phyloP scores from a whole-genome alignment of 345 rosid genomes.

The Punica granatum region DNA sequence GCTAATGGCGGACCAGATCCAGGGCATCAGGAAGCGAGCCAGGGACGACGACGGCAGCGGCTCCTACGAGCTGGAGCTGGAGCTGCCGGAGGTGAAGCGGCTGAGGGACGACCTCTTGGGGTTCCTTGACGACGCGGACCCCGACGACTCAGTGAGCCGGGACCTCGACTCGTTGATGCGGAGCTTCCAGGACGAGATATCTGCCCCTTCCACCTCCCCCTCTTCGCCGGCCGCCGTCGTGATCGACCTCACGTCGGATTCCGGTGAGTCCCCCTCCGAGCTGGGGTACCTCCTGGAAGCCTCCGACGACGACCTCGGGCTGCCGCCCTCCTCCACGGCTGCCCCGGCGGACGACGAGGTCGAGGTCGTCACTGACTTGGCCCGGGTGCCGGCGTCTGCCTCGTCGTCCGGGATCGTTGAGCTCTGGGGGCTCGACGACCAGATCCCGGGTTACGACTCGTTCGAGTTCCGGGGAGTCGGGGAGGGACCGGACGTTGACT shows the following conservation, averaged over 20 bases:
- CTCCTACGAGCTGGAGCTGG: slow-evolving; percentile 22
- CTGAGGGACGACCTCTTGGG: slow-evolving; percentile 34
- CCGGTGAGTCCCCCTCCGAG: slow-evolving; percentile 31
- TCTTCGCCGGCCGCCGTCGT: not conserved
- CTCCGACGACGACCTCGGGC: slow-evolving; percentile 47
- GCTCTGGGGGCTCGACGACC: slow-evolving; percentile 29
- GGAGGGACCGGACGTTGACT: slow-evolving; percentile 7
- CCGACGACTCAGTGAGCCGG: slow-evolving; percentile 16
- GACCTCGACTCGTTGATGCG: slow-evolving; percentile 39
- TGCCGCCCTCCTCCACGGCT: slow-evolving; percentile 30
- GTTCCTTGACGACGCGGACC: slow-evolving; percentile 22
- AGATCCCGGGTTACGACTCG: slow-evolving; percentile 26
- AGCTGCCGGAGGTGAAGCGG: slow-evolving; percentile 32
- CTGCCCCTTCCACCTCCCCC: slow-evolving; percentile 2
- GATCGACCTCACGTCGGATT: slow-evolving; percentile 27
- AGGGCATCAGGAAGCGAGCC: slow-evolving; percentile 28
- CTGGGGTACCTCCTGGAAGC: slow-evolving; percentile 43
- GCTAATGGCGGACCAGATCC: slow-evolving; percentile 29
- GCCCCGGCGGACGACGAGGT: slow-evolving; percentile 11
- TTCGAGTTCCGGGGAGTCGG: slow-evolving; percentile 26
- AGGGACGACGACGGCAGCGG: slow-evolving; percentile 37
- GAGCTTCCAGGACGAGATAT: slow-evolving; percentile 42
- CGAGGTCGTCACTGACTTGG: slow-evolving; percentile 16
- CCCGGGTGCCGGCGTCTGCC: slow-evolving; percentile 22
- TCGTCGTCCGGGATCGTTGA: slow-evolving; percentile 19